Conservation (phyloP, 805 yeast genomes). For the Torulaspora maleeae region DNA sequence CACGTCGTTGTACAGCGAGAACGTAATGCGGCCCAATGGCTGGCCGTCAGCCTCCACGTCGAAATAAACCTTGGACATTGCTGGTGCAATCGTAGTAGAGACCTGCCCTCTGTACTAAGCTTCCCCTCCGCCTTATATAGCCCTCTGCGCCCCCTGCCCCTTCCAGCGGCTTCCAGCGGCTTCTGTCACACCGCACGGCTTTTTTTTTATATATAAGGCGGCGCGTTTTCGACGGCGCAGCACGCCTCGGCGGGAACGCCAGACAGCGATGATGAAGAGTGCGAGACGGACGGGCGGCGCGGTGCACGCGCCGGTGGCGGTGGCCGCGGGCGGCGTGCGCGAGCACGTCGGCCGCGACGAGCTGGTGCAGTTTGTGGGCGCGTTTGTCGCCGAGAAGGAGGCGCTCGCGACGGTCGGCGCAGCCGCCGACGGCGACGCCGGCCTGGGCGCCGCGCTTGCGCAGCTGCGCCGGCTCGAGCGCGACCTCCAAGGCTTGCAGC, state of each 20-base stretch:
- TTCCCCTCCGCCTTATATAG: too few species aligned
- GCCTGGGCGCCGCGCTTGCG: constrained; percentile 36
- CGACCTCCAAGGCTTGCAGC: constrained; percentile 77
- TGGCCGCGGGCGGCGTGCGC: constrained; percentile 11
- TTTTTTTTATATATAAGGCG: too few species aligned
- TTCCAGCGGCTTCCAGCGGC: background rate
- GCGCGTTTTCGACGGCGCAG: too few species aligned
- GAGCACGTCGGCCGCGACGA: constrained; percentile 29
- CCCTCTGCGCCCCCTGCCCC: background rate
- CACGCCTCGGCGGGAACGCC: too few species aligned
- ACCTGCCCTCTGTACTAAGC: too few species aligned
- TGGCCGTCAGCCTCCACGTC: constrained; percentile 75
- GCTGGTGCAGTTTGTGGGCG: constrained; percentile 26
- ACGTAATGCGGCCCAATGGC: constrained; percentile 76
- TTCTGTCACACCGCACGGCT: background rate
- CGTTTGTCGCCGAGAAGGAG: constrained; percentile 29
- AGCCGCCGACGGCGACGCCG: constrained; percentile 19
- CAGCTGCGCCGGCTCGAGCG: constrained; percentile 73
- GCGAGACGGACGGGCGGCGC: background rate
- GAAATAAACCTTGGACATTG: constrained; percentile 71
- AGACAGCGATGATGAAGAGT: too few species aligned
- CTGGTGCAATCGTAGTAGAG: too few species aligned
- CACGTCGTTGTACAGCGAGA: constrained; percentile 83
- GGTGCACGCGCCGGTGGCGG: constrained; percentile 19
- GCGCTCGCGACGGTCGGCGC: constrained; percentile 11